These are phyloP conservation scores for Puccinia coronata DNA, from an alignment of 1,284 basidiomycete genomes.

Conservation along the genomic window DNA sequence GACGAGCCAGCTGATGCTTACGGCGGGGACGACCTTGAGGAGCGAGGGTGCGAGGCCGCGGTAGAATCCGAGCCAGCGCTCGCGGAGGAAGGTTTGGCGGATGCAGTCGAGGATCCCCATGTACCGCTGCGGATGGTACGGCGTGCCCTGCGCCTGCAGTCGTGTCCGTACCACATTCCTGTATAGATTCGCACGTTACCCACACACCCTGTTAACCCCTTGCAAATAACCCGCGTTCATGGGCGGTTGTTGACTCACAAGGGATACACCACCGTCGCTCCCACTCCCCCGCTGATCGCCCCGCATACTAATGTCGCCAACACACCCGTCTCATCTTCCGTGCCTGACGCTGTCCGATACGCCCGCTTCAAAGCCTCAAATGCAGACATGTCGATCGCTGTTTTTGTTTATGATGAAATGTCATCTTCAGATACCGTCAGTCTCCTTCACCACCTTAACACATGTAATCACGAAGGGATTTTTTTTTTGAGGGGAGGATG, in stretches of 20 bases:
- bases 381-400: slow-evolving; percentile 60
- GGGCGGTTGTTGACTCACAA: slow-evolving; percentile 51
- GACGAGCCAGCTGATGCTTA: slow-evolving; percentile 84
- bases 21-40: slow-evolving; percentile 79
- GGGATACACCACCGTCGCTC: slow-evolving; percentile 60
- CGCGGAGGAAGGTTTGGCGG: slow-evolving; percentile 74
- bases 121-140: slow-evolving; percentile 86
- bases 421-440: slow-evolving; percentile 6
- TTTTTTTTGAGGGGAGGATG: background rate
- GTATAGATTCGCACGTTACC: background rate
- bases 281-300: slow-evolving; percentile 59
- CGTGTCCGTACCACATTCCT: slow-evolving; percentile 91
- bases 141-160: slow-evolving; percentile 90
- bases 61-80: slow-evolving; percentile 94
- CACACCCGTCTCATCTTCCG: slow-evolving; percentile 59
- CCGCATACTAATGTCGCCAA: slow-evolving; percentile 60
- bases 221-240: background rate
- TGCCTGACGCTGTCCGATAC: slow-evolving; percentile 59
- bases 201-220: background rate
- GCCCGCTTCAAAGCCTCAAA: slow-evolving; percentile 61
- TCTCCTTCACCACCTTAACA: too few relatives aligned
- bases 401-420: background rate
- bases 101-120: slow-evolving; percentile 83
- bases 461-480: too few relatives aligned
- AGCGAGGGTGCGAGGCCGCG: slow-evolving; percentile 63